Evolutionary conservation across 23 red algal species (phyloP), one percentile per base, ranked within the genome.

Genomic region (Gracilaria vermiculophylla): DNA sequence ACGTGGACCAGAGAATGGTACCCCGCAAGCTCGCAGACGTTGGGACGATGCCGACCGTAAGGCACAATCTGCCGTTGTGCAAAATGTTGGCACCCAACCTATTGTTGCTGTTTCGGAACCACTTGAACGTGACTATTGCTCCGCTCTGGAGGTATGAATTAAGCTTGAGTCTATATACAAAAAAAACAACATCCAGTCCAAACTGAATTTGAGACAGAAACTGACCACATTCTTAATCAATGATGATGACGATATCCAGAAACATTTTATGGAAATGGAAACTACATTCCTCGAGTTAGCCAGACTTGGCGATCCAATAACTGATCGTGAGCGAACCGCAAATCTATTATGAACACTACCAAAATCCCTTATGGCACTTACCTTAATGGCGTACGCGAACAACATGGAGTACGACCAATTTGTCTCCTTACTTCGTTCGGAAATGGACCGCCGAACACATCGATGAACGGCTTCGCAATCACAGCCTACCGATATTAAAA

Each of bases 371-470:
- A 49, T 43, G 40, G 19, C 44, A 0, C 39, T 73, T 32, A 49
- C 44, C 2, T 9, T 73, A 23, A 16, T 73, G 2, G 67, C 67
- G 7, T 28, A 42, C 20, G 67, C 67, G 2, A 73, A 37, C 32
- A 73, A 41, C 37, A 73, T 73, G 67, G 67, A 73, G 1, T 73
- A 73, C 23, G 67, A 73, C 32, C 19, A 43, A 47, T 20, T 73
- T 32, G 37, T 73, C 5, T n/a, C 67, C 2, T 2, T 73, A 1
- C 3, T 3, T 9, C 37, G 23, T 24, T 73, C 23, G 5, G 67
- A 73, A 49, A 73, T 73, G 19, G 67, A 73, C 11, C 23, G 55
- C 19, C n/a, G 55, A 6, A 60, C 25, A 20, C 55, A 28, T 60
- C 55, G 21, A n/a, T n/a, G n/a, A n/a, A n/a, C n/a, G 7, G 25